These are phyloP conservation scores for Clonostachys byssicola DNA, from an alignment of 2,329 filamentous ascomycete genomes.

Conservation along the genomic window DNA sequence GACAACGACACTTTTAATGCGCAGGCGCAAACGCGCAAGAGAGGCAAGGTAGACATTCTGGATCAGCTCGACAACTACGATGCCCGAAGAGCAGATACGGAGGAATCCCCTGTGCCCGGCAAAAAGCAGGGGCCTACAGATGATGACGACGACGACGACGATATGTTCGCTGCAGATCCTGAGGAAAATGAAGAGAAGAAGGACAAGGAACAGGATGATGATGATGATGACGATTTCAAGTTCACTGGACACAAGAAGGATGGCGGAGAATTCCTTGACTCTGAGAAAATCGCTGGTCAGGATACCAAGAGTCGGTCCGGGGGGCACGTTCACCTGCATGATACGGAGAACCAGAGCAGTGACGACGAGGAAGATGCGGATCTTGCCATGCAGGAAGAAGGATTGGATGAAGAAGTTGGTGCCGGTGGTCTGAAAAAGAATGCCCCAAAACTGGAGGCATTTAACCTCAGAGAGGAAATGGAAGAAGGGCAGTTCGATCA, in stretches of 20 bases:
- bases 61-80: slow-evolving; percentile 53
- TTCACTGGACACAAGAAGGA: slow-evolving; percentile 54
- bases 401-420: slow-evolving; percentile 83
- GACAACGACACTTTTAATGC: slow-evolving; percentile 84
- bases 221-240: slow-evolving; percentile 20
- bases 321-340: slow-evolving; percentile 62
- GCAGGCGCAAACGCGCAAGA: slow-evolving; percentile 58
- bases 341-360: slow-evolving; percentile 40
- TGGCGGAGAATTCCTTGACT: slow-evolving; percentile 56
- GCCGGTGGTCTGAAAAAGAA: slow-evolving; percentile 88
- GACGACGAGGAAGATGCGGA: slow-evolving; percentile 69
- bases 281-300: slow-evolving; percentile 71
- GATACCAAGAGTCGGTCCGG: slow-evolving; percentile 70
- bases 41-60: slow-evolving; percentile 42
- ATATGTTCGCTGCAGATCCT: slow-evolving; percentile 79
- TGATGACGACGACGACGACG: slow-evolving; percentile 60
- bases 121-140: slow-evolving; percentile 27
- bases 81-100: slow-evolving; percentile 28
- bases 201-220: slow-evolving; percentile 28
- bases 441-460: slow-evolving; percentile 90
- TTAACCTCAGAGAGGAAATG: slow-evolving; percentile 87
- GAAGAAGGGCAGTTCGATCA: slow-evolving; percentile 93
- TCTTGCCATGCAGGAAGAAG: slow-evolving; percentile 66
- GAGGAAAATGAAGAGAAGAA: slow-evolving; percentile 47
- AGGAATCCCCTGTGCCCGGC: slow-evolving; percentile 17